Evolutionary conservation across 176 grass and related monocot genomes (phyloP).

Genomic region (Paspalum vaginatum): DNA sequence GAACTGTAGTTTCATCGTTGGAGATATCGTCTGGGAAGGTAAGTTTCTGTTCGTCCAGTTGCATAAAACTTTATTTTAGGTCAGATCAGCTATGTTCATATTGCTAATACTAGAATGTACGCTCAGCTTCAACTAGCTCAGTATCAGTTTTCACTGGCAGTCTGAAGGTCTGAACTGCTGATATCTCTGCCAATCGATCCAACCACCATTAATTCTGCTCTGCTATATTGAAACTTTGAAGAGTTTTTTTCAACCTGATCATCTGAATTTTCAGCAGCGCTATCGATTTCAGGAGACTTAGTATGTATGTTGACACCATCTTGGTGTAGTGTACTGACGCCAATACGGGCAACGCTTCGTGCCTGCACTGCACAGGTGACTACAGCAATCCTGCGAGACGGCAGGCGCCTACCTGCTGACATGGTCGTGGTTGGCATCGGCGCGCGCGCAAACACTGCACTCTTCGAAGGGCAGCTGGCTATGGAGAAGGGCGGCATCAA

Average conservation of each 20-base stretch:
- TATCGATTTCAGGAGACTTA: not conserved
- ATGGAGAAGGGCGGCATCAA: slow-evolving; percentile 89
- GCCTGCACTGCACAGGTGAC: slow-evolving; percentile 55
- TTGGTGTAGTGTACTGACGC: not conserved
- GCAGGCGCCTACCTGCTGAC: slow-evolving; percentile 54
- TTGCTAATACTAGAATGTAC: slow-evolving; percentile 1
- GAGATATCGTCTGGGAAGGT: slow-evolving; percentile 63
- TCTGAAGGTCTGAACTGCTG: not conserved
- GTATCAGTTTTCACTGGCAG: not conserved
- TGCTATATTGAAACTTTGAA: not conserved
- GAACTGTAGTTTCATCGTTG: slow-evolving; percentile 61
- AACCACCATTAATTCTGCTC: not conserved
- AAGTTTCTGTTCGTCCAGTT: not conserved
- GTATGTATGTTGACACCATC: not conserved
- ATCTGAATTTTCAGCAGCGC: not conserved
- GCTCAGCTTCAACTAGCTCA: not conserved
- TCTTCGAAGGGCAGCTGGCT: slow-evolving; percentile 63
- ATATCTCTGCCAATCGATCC: not conserved
- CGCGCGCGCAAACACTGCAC: slow-evolving; percentile 59
- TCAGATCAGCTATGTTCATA: not conserved
- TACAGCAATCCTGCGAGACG: slow-evolving; percentile 63
- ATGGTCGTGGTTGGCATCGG: slow-evolving; percentile 93
- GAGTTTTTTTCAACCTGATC: not conserved
- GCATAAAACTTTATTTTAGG: not conserved
- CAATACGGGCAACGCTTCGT: not conserved